Evolutionary conservation across 2,329 filamentous ascomycete genomes (phyloP).

Genomic region (Penicillium sp.): DNA sequence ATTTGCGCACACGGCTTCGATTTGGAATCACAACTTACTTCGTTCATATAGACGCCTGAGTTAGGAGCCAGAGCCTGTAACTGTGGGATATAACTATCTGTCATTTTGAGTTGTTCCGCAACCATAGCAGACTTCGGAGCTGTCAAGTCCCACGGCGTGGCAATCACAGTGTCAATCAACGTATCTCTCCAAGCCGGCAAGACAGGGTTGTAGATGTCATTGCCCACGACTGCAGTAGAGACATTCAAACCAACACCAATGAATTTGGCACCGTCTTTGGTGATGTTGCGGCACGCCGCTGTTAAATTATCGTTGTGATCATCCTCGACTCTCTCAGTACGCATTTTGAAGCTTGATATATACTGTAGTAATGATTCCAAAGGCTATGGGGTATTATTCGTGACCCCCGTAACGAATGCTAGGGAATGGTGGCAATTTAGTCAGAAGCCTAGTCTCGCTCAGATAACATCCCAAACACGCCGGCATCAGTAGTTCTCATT

Average conservation of each 20-base stretch:
- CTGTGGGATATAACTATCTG: slow-evolving; percentile 35
- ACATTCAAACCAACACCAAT: slow-evolving; percentile 34
- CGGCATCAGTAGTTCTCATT: no score
- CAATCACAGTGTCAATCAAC: slow-evolving; percentile 32
- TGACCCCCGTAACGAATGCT: no score
- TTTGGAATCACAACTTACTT: not conserved
- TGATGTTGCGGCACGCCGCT: slow-evolving; percentile 31
- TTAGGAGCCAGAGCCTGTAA: slow-evolving; percentile 38
- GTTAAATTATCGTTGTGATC: slow-evolving; percentile 27
- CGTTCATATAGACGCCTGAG: slow-evolving; percentile 41
- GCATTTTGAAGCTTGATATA: no score
- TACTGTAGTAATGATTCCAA: no score
- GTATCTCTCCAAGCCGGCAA: slow-evolving; percentile 38
- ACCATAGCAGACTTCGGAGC: slow-evolving; percentile 35
- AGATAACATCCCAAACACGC: no score
- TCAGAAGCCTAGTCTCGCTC: no score
- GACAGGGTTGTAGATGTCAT: slow-evolving; percentile 35
- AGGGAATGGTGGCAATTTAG: no score
- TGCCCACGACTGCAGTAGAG: slow-evolving; percentile 30
- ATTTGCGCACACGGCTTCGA: not conserved
- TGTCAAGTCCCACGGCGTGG: slow-evolving; percentile 36
- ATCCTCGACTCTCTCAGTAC: no score
- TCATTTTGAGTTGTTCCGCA: slow-evolving; percentile 35
- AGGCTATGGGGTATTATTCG: no score
- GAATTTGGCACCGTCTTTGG: slow-evolving; percentile 29